phyloP scores from a whole-genome alignment of 2,329 filamentous ascomycete genomes.

The Monosporascus sp. region DNA sequence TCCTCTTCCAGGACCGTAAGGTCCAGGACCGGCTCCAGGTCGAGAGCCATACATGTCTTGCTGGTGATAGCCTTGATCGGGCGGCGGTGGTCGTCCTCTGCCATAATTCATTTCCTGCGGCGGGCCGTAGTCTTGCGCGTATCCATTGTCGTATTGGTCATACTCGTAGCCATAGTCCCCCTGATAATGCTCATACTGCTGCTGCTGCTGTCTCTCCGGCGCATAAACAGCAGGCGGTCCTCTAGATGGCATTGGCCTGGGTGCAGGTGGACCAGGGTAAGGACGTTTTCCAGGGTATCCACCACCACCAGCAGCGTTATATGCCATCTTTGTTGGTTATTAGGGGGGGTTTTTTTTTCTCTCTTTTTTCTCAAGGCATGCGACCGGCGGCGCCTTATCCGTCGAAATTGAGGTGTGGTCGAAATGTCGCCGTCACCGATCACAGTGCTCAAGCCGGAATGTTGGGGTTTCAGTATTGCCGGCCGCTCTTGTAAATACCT shows the following conservation, averaged over 20 bases:
- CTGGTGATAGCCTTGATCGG: constrained; percentile 32
- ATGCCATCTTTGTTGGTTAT: background rate
- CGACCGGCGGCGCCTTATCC: background rate
- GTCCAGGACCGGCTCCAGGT: constrained; percentile 20
- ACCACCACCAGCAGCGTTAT: background rate
- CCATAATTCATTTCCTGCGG: constrained; percentile 43
- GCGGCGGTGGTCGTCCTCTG: constrained; percentile 33
- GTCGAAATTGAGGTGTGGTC: background rate
- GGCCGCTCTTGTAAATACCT: too few species aligned
- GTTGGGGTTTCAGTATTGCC: too few species aligned
- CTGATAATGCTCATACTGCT: constrained; percentile 39
- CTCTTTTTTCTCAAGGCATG: background rate
- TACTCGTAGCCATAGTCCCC: constrained; percentile 42
- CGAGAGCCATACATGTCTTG: constrained; percentile 41
- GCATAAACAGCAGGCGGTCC: constrained; percentile 5
- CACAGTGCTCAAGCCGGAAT: too few species aligned
- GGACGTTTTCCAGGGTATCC: constrained; percentile 1
- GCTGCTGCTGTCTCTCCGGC: constrained; percentile 22
- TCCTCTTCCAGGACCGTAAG: constrained; percentile 34
- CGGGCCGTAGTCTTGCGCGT: constrained; percentile 35
- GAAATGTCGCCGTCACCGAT: too few species aligned
- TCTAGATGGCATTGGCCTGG: constrained; percentile 9
- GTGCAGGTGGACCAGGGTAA: constrained; percentile 3
- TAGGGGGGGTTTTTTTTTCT: too few species aligned
- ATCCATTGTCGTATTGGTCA: constrained; percentile 37